These are phyloP conservation scores for Coriaria nepalensis DNA, from an alignment of 306 rosid species.

Conservation along the genomic window DNA sequence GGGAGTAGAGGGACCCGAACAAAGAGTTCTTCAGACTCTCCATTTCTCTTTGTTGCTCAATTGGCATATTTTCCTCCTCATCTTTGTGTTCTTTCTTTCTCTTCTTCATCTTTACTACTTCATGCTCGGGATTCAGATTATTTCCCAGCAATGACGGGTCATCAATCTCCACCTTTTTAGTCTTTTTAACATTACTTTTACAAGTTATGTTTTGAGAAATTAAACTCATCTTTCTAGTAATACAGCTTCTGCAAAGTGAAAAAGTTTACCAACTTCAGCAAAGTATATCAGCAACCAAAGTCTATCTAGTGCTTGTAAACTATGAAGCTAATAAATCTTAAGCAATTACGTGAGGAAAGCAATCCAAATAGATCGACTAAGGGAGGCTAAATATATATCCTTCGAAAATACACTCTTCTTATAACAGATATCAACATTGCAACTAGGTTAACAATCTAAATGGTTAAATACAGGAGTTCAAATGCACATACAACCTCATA, in stretches of 20 bases:
- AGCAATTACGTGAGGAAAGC: too few species aligned
- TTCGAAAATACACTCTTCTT: too few species aligned
- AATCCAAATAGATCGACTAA: too few species aligned
- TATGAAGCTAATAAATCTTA: too few species aligned
- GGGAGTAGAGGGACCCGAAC: constrained; percentile 65
- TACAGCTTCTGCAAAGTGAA: constrained; percentile 22
- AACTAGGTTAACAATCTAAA: too few species aligned
- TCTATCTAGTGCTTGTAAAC: too few species aligned
- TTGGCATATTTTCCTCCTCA: constrained; percentile 20
- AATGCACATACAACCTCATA: too few species aligned
- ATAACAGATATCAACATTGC: too few species aligned
- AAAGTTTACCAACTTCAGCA: not conserved
- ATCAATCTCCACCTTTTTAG: constrained; percentile 19
- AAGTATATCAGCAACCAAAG: not conserved
- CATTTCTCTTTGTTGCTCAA: constrained; percentile 56
- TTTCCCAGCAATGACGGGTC: constrained; percentile 17
- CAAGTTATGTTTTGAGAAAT: constrained; percentile 48
- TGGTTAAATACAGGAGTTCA: too few species aligned
- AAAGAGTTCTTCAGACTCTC: constrained; percentile 55
- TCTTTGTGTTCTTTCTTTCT: constrained; percentile 35
- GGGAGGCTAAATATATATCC: too few species aligned
- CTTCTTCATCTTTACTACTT: constrained; percentile 28
- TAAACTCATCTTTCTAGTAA: constrained; percentile 45
- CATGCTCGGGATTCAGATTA: constrained; percentile 15
- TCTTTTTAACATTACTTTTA: constrained; percentile 22